Conservation (phyloP, 768 basidiomycete species). For the Tylopilus rubrobrunneus region DNA sequence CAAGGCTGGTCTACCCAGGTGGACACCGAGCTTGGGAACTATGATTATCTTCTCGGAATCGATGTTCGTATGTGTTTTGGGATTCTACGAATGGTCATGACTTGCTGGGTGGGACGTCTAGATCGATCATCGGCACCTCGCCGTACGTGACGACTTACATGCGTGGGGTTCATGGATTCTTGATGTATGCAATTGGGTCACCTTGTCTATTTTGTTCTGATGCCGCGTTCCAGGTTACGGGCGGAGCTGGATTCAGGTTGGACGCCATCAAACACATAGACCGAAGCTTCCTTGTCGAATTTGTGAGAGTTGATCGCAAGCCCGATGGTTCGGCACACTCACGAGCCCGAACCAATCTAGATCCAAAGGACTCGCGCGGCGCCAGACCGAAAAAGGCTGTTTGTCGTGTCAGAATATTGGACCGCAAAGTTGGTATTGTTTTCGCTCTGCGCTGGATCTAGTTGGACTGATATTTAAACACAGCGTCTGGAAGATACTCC, state of each 20-base stretch:
- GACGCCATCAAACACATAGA: conserved; percentile 94
- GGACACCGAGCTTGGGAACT: conserved; percentile 82
- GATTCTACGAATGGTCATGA: not conserved
- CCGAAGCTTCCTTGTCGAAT: conserved; percentile 59
- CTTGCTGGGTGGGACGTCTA: conserved; percentile 27
- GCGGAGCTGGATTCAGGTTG: conserved; percentile 72
- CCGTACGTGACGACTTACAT: conserved; percentile 68
- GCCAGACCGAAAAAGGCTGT: conserved; percentile 47
- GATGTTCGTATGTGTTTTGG: conserved; percentile 45
- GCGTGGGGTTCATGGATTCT: conserved; percentile 81
- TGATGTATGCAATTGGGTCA: conserved; percentile 32
- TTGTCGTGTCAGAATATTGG: conserved; percentile 82
- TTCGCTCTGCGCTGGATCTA: not conserved
- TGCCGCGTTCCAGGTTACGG: conserved; percentile 49
- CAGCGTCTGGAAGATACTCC: conserved; percentile 49
- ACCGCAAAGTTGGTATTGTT: conserved; percentile 51
- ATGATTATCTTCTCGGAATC: conserved; percentile 75
- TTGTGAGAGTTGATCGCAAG: conserved; percentile 42
- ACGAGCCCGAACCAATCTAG: conserved; percentile 30
- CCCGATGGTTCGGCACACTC: not conserved
- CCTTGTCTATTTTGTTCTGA: not conserved
- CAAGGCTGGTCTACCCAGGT: conserved; percentile 82
- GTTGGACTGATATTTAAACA: not conserved
- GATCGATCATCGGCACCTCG: conserved; percentile 85
- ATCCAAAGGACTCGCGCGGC: conserved; percentile 48